These are phyloP conservation scores for Musa acuminata DNA, from an alignment of 176 grass and related monocot species.

Conservation along the genomic window DNA sequence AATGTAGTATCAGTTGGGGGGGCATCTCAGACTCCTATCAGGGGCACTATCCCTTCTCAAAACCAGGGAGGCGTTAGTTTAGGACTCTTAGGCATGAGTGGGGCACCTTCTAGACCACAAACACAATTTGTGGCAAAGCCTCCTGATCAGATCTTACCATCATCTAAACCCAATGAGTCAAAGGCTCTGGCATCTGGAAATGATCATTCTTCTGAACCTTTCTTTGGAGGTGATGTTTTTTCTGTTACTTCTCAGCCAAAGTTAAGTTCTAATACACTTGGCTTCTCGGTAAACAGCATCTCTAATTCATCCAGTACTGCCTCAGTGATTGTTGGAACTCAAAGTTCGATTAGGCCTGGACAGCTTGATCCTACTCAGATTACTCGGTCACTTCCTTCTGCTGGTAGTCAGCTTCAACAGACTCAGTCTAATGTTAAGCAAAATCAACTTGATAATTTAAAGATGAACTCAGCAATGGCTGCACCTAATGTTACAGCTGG, in stretches of 20 bases:
- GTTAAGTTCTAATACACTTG: constrained; percentile 18
- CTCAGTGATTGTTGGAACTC: constrained; percentile 35
- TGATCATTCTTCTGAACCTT: constrained; percentile 41
- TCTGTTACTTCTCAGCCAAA: constrained; percentile 59
- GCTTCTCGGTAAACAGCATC: constrained; percentile 24
- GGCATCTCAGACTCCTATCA: constrained; percentile 34
- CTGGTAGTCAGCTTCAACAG: constrained; percentile 51
- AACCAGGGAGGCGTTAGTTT: constrained; percentile 40
- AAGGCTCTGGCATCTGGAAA: constrained; percentile 67
- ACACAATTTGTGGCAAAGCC: constrained; percentile 42
- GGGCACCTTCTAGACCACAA: constrained; percentile 41
- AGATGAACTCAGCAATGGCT: constrained; percentile 21
- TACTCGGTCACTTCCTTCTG: constrained; percentile 22
- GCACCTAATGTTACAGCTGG: constrained; percentile 28
- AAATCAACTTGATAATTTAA: constrained; percentile 14
- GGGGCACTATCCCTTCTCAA: constrained; percentile 30
- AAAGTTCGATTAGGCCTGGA: constrained; percentile 40
- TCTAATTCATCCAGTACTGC: constrained; percentile 32
- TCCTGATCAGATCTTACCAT: constrained; percentile 34
- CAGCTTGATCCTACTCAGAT: constrained; percentile 51
- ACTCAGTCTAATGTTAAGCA: constrained; percentile 29
- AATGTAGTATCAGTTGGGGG: constrained; percentile 31
- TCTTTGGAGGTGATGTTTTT: constrained; percentile 57
- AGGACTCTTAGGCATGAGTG: constrained; percentile 36
- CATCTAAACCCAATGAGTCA: constrained; percentile 29